A percentile compares a stretch with the other conserved stretches of the same genome.
Conservation (phyloP, 345 rosid species). For the Alliaria petiolata region DNA sequence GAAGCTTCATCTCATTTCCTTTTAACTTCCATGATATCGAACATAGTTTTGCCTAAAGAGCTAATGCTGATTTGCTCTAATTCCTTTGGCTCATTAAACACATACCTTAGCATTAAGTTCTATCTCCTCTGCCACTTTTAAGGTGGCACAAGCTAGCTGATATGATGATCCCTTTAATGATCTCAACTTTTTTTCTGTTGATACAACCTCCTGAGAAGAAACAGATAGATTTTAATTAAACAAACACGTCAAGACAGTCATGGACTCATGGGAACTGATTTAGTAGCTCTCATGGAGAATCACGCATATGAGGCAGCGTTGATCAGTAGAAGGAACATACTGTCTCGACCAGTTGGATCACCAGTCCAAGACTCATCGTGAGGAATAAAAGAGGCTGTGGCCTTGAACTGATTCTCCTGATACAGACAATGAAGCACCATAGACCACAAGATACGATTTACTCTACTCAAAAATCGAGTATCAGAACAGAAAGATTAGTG, state of each 20-base stretch:
- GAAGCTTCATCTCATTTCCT: constrained; percentile 17
- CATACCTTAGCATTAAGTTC: constrained; percentile 42
- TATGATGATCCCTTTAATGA: constrained; percentile 39
- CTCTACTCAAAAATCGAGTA: no score
- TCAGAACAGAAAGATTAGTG: neutral
- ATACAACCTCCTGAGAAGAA: neutral
- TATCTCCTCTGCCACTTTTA: constrained; percentile 47
- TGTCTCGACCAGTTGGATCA: no score
- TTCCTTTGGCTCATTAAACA: constrained; percentile 22
- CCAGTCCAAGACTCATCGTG: no score
- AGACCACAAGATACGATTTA: neutral
- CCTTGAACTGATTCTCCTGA: no score
- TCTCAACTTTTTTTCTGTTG: neutral
- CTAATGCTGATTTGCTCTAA: constrained; percentile 37
- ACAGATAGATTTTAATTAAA: neutral
- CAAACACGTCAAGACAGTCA: neutral
- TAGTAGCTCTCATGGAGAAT: no score
- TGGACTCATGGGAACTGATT: no score
- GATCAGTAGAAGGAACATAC: no score
- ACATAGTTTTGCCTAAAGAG: constrained; percentile 46
- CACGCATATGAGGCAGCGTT: no score
- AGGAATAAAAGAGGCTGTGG: no score
- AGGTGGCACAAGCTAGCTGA: constrained; percentile 46
- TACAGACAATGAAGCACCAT: neutral
- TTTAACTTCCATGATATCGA: constrained; percentile 45